phyloP scores from a whole-genome alignment of 2,329 filamentous ascomycete species.

The Exophiala xenobiotica region DNA sequence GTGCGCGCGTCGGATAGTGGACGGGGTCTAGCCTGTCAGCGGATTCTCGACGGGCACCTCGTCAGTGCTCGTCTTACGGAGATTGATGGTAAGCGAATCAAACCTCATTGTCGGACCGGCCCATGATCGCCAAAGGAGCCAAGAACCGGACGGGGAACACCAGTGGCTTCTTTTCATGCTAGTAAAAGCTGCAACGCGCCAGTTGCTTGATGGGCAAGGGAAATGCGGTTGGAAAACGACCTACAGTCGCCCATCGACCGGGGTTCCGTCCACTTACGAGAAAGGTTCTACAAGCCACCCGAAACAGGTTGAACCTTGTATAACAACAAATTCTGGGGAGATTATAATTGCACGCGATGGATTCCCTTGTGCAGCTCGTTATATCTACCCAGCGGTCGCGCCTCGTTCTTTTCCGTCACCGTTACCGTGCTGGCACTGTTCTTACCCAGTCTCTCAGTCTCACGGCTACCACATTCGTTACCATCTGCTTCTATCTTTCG shows the following conservation, averaged over 20 bases:
- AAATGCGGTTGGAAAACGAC: background rate
- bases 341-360: too few relatives aligned
- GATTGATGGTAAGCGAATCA: background rate
- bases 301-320: too few relatives aligned
- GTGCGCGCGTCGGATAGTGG: background rate
- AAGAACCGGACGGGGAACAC: background rate
- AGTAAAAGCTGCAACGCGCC: background rate
- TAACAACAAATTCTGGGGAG: too few relatives aligned
- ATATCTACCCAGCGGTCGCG: background rate
- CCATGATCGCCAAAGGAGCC: background rate
- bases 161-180: background rate
- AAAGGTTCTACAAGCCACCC: too few relatives aligned
- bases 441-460: background rate
- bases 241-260: too few relatives aligned
- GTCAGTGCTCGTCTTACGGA: background rate
- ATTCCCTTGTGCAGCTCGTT: too few relatives aligned
- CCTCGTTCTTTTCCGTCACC: background rate
- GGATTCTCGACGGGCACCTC: background rate
- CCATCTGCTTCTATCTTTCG: background rate
- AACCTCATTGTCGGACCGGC: background rate
- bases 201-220: background rate
- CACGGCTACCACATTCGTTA: background rate
- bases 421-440: conserved; percentile 7
- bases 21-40: background rate
- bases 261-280: too few relatives aligned